Percentiles rank a stretch among this genome's conserved stretches.
Conservation (phyloP, 257 asterid genomes). For the Gentiana macrophylla region DNA sequence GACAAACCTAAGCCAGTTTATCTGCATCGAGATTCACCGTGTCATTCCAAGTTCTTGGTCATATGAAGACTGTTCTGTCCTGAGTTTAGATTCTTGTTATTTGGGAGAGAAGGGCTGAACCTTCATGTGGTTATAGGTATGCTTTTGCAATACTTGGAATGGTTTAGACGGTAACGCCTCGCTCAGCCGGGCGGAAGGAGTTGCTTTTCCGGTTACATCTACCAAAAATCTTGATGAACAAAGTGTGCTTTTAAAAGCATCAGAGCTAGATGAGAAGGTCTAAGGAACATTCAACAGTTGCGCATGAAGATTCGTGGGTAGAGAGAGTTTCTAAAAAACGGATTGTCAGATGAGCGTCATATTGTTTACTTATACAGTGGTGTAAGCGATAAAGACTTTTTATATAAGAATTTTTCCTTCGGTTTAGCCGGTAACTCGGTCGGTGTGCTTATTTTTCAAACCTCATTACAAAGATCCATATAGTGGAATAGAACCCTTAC, state of each 20-base stretch:
- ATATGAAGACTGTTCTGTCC: constrained; percentile 68
- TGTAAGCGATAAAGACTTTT: too few relatives aligned
- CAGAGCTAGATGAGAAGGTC: constrained; percentile 31
- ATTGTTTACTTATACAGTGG: too few relatives aligned
- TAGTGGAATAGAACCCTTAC: too few relatives aligned
- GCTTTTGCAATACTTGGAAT: constrained; percentile 58
- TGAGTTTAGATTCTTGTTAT: constrained; percentile 55
- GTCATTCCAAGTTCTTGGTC: constrained; percentile 74
- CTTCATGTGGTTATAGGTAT: constrained; percentile 58
- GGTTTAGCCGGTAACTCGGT: too few relatives aligned
- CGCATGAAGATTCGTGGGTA: too few relatives aligned
- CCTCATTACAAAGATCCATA: too few relatives aligned
- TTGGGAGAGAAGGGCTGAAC: constrained; percentile 64
- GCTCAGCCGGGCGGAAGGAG: constrained; percentile 63
- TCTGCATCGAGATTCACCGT: constrained; percentile 83
- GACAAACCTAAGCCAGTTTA: constrained; percentile 77
- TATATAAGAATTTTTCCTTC: too few relatives aligned
- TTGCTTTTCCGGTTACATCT: constrained; percentile 13
- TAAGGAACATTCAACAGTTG: too few relatives aligned
- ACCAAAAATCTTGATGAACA: constrained; percentile 28
- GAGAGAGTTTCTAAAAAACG: too few relatives aligned
- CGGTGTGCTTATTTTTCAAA: too few relatives aligned
- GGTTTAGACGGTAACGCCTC: constrained; percentile 68
- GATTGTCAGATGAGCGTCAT: too few relatives aligned
- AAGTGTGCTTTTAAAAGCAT: constrained; percentile 24